A percentile compares a stretch with the other conserved stretches of the same genome.
Conservation (phyloP, 306 rosid species). For the Corylus americana region DNA sequence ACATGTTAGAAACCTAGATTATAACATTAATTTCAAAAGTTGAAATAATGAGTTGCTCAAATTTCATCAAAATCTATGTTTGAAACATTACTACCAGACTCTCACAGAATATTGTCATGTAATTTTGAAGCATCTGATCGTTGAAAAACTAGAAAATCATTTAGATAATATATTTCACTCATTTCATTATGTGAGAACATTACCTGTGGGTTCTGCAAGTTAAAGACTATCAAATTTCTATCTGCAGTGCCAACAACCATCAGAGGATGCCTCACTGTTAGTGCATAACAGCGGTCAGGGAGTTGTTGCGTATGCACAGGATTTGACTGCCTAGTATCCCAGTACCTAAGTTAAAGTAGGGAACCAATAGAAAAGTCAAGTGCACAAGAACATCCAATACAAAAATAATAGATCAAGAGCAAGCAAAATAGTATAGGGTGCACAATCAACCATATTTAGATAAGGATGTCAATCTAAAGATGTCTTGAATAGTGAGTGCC, state of each 20-base stretch:
- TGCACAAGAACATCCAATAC: background rate
- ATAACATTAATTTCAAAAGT: background rate
- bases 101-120: background rate
- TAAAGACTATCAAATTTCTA: constrained; percentile 72
- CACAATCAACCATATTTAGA: background rate
- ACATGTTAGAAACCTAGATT: background rate
- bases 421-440: background rate
- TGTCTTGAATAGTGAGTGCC: too few relatives aligned
- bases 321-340: constrained; percentile 87
- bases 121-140: background rate
- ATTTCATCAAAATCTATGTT: background rate
- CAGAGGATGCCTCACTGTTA: constrained; percentile 67
- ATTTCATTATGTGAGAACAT: constrained; percentile 21
- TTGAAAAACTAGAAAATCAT: constrained; percentile 18
- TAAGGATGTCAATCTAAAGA: background rate
- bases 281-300: constrained; percentile 76
- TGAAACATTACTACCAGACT: background rate
- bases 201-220: constrained; percentile 87
- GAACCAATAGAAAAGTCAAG: background rate
- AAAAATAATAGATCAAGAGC: constrained; percentile 11
- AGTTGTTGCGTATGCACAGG: constrained; percentile 84
- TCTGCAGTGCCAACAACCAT: constrained; percentile 93
- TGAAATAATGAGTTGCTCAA: background rate
- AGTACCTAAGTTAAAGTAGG: constrained; percentile 45
- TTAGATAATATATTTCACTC: constrained; percentile 11